Evolutionary conservation across 331 rosid genomes (phyloP).

Genomic region (Dryas integrifolia): DNA sequence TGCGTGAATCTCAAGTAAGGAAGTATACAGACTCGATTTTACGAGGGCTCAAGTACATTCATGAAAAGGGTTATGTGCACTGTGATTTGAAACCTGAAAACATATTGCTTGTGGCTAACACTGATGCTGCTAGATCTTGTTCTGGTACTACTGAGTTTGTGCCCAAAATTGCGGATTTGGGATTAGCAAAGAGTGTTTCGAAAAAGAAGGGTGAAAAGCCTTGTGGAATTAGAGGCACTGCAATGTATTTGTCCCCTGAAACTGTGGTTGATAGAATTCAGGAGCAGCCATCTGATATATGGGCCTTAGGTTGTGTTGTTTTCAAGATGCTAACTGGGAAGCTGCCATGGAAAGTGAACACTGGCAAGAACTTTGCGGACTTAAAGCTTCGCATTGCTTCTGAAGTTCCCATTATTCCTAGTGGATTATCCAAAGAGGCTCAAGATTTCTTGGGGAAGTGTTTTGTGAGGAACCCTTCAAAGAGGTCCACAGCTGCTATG

Average conservation of each 20-base stretch:
- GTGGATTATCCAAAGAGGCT: constrained; percentile 10
- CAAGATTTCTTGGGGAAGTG: constrained; percentile 31
- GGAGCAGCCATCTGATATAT: constrained; percentile 34
- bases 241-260: constrained; percentile 36
- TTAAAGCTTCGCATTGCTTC: not conserved
- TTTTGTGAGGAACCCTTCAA: constrained; percentile 19
- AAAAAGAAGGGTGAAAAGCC: not conserved
- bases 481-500: constrained; percentile 41
- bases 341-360: constrained; percentile 19
- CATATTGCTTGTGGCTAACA: constrained; percentile 22
- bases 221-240: constrained; percentile 20
- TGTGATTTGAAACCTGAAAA: constrained; percentile 39
- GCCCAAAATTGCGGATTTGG: constrained; percentile 41
- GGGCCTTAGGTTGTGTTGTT: constrained; percentile 45
- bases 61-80: constrained; percentile 30
- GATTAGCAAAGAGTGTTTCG: constrained; percentile 30
- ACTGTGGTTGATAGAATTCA: constrained; percentile 6
- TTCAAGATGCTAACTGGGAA: constrained; percentile 33
- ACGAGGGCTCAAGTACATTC: constrained; percentile 34
- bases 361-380: not conserved
- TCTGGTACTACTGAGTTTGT: not conserved
- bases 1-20: constrained; percentile 22
- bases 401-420: constrained; percentile 16
- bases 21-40: constrained; percentile 25
- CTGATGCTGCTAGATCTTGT: not conserved